Base-by-base conservation (phyloP, 2,329 filamentous ascomycete species). In the Apiospora saccharicola region DNA sequence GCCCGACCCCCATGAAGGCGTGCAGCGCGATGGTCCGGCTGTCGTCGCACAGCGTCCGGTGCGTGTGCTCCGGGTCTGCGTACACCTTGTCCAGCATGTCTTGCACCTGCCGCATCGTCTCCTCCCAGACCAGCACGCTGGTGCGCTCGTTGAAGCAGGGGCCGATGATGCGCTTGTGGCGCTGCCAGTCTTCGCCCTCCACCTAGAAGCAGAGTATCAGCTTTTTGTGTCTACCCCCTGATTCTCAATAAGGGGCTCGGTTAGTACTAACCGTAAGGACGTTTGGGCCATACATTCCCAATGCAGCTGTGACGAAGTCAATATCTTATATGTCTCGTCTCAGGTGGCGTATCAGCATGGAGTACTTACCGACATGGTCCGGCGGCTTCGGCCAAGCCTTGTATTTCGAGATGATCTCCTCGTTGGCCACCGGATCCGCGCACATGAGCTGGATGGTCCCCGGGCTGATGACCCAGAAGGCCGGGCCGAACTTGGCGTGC, bases 1-100 rank as follows among this genome's bases (percentile, higher is more conserved):
- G 79, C 0, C 71, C 78, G 0, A 75, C 75, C 4, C 75, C 73
- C 1, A 78, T 78, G 12, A 81, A 78, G 1, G 80, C 76, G 22
- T 81, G 78, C 47, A 80, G 74, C 12, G 79, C 75, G 0, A 81
- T 72, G 0, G 77, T 77, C n/a, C 77, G 71, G 5, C 72, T 76
- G 57, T 80, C 77, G 57, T 75, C 26, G 24, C 26, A 51, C 34
- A 70, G 46, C 10, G 68, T 70, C 22, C 3, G 16, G 24, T 70
- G 68, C 34, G 19, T 41, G 34, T 44, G 34, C 4, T 22, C n/a
- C 47, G 47, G 30, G n/a, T 26, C n/a, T 12, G 46, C 46, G 47
- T 57, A 51, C 5, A 51, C 14, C 57, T n/a, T 41, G 68, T 70
- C 68, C 47, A 70, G 68, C 68, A 70, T 44, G 26, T 47, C 68